A percentile compares a stretch with the other conserved stretches of the same genome.
Evolutionary conservation across 2,329 filamentous ascomycete species (phyloP).

Genomic region (Cytospora leucostoma): DNA sequence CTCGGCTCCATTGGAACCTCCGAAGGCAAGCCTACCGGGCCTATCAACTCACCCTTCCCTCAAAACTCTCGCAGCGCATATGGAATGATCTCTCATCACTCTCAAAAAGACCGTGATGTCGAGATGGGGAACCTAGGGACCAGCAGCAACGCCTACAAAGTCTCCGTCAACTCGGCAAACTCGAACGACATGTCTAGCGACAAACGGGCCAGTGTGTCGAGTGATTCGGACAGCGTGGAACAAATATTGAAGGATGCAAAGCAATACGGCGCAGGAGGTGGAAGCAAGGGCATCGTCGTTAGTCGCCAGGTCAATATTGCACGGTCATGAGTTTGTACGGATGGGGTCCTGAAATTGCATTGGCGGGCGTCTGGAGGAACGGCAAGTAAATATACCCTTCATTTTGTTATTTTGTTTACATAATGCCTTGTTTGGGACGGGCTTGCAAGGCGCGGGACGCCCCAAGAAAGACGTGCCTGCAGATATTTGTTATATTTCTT

Average conservation of each 20-base stretch:
- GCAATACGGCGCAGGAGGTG: neutral
- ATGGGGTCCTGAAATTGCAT: neutral
- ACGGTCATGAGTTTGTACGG: conserved; percentile 1
- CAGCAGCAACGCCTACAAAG: conserved; percentile 22
- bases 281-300: conserved; percentile 18
- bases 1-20: conserved; percentile 21
- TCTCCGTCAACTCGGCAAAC: neutral
- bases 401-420: neutral
- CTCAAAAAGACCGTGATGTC: conserved; percentile 7
- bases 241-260: conserved; percentile 18
- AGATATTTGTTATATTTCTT: neutral
- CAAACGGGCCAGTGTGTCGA: conserved; percentile 4
- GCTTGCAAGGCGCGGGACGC: no score
- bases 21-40: conserved; percentile 10
- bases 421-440: neutral
- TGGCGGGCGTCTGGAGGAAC: neutral
- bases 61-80: conserved; percentile 22
- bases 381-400: conserved; percentile 2
- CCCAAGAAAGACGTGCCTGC: neutral
- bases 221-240: conserved; percentile 21
- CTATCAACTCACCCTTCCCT: conserved; percentile 12
- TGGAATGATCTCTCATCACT: conserved; percentile 11
- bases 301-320: conserved; percentile 23
- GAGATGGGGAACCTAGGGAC: conserved; percentile 25
- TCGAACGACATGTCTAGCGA: neutral